Conservation (phyloP, 768 basidiomycete genomes). For the Hypholoma sublateritium region DNA sequence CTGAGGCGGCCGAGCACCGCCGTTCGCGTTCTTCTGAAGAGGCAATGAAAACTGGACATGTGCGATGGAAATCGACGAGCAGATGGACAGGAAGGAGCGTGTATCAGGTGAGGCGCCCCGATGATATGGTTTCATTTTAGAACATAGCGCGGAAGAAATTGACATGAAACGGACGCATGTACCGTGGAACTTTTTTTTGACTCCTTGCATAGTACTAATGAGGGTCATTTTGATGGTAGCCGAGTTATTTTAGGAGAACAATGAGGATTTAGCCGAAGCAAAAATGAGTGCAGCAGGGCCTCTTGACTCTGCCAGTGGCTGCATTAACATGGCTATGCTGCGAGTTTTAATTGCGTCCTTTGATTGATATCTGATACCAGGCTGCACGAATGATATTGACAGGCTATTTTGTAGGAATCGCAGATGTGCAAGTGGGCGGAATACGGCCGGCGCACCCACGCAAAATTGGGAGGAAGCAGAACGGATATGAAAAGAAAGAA, state of each 20-base stretch:
- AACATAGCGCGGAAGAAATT: not conserved
- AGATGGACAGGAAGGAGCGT: too few species aligned
- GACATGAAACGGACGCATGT: not conserved
- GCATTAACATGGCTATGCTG: too few species aligned
- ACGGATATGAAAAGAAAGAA: not conserved
- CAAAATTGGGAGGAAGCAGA: constrained; percentile 2
- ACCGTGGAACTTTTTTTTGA: not conserved
- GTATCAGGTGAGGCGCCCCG: too few species aligned
- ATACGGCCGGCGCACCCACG: not conserved
- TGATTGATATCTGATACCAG: too few species aligned
- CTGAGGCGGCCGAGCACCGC: not conserved
- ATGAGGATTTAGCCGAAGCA: not conserved
- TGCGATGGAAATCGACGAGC: too few species aligned
- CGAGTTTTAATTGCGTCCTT: too few species aligned
- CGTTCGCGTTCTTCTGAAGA: not conserved
- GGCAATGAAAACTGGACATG: not conserved
- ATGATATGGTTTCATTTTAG: too few species aligned
- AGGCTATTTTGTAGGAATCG: too few species aligned
- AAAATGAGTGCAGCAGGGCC: too few species aligned
- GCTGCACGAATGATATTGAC: too few species aligned
- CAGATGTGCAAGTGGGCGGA: not conserved
- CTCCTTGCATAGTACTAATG: not conserved
- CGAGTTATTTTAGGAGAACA: constrained; percentile 7
- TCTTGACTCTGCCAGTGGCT: too few species aligned
- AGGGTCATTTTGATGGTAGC: not conserved